These are phyloP conservation scores for Teunomyces panamensis DNA, from an alignment of 805 yeast species.

Conservation along the genomic window DNA sequence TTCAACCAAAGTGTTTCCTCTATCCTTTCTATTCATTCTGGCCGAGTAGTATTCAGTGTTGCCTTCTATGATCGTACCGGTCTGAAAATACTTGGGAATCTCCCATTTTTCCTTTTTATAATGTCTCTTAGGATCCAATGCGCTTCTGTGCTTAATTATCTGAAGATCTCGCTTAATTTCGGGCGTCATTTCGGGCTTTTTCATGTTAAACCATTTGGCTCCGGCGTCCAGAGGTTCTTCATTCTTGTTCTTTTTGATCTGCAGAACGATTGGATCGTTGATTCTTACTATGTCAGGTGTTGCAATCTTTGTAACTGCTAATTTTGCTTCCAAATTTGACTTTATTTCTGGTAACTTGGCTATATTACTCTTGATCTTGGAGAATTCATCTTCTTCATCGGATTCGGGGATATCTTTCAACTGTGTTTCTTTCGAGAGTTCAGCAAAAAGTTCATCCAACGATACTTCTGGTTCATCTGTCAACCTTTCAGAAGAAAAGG, in stretches of 20 bases:
- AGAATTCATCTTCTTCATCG: slow-evolving; percentile 18
- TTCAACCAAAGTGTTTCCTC: slow-evolving; percentile 77
- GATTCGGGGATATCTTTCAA: slow-evolving; percentile 10
- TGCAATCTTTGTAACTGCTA: slow-evolving; percentile 13
- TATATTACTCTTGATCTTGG: slow-evolving; percentile 32
- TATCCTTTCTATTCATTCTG: slow-evolving; percentile 64
- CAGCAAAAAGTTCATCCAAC: slow-evolving; percentile 31
- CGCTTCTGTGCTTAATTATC: slow-evolving; percentile 81
- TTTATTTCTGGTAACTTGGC: slow-evolving; percentile 42
- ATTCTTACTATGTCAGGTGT: slow-evolving; percentile 28
- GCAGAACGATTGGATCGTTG: slow-evolving; percentile 45
- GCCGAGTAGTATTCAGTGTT: slow-evolving; percentile 72
- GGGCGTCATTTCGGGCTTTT: slow-evolving; percentile 71
- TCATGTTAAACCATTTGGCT: slow-evolving; percentile 75
- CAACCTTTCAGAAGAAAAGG: slow-evolving; percentile 16
- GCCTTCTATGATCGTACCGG: slow-evolving; percentile 85
- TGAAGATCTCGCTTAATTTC: slow-evolving; percentile 72
- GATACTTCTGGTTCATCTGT: slow-evolving; percentile 12
- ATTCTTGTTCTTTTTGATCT: slow-evolving; percentile 14
- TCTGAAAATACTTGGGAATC: slow-evolving; percentile 75
- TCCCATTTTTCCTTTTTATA: slow-evolving; percentile 84
- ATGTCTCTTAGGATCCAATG: slow-evolving; percentile 92
- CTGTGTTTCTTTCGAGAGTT: slow-evolving; percentile 26
- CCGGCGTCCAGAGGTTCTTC: slow-evolving; percentile 41
- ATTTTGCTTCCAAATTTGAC: slow-evolving; percentile 23